These are phyloP conservation scores for Krasilnikovozyma curviuscula DNA, from an alignment of 768 basidiomycete species.

Conservation along the genomic window DNA sequence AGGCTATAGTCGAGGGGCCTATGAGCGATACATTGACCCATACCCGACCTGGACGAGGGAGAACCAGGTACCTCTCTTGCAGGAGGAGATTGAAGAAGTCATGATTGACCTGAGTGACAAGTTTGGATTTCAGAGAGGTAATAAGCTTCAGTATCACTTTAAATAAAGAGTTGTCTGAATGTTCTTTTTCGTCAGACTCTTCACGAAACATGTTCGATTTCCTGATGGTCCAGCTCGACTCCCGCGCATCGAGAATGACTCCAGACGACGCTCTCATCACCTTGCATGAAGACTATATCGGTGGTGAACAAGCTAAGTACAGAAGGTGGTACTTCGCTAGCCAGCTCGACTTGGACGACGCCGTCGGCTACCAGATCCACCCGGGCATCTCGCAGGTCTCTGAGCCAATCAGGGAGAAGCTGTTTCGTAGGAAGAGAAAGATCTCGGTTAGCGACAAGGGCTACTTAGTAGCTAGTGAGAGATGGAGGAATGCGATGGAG, in stretches of 20 bases:
- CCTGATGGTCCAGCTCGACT: slow-evolving; percentile 89
- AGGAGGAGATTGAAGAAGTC: slow-evolving; percentile 97
- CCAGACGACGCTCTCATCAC: slow-evolving; percentile 86
- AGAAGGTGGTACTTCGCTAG: slow-evolving; percentile 99
- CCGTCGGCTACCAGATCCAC: slow-evolving; percentile 76
- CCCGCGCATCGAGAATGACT: slow-evolving; percentile 87
- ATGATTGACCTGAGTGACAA: slow-evolving; percentile 93
- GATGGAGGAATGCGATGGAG: slow-evolving; percentile 96
- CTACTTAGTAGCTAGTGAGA: slow-evolving; percentile 60
- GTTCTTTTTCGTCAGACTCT: too few relatives aligned
- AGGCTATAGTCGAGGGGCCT: too few relatives aligned
- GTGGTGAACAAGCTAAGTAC: slow-evolving; percentile 93
- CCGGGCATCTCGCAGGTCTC: slow-evolving; percentile 66
- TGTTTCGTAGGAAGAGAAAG: slow-evolving; percentile 21
- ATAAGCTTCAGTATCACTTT: slow-evolving; percentile 9
- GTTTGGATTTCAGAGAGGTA: slow-evolving; percentile 97
- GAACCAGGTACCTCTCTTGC: slow-evolving; percentile 78
- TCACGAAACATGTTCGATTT: slow-evolving; percentile 54
- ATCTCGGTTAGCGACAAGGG: slow-evolving; percentile 48
- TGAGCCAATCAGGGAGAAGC: slow-evolving; percentile 38
- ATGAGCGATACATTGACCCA: too few relatives aligned
- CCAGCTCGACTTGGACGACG: slow-evolving; percentile 96
- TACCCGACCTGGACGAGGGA: slow-evolving; percentile 74
- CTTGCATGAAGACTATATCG: slow-evolving; percentile 94
- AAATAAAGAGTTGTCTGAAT: too few relatives aligned